phyloP scores from a whole-genome alignment of 139 green algal genomes.

The Diplosphaera chodatii region DNA sequence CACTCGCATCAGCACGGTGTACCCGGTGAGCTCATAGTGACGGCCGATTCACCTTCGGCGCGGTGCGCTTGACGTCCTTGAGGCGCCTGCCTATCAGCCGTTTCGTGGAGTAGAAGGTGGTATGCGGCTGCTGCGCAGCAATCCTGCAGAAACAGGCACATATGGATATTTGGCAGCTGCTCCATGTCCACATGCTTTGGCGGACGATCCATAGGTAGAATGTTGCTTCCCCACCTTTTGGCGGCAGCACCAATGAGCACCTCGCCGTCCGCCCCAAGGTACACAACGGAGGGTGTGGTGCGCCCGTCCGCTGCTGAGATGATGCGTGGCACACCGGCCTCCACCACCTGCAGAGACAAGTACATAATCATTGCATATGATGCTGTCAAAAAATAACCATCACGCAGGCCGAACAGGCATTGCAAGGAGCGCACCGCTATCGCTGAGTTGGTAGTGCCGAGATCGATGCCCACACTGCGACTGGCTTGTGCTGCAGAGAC shows the following conservation, averaged over 20 bases:
- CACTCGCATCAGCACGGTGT: no score
- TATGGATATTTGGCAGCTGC: no score
- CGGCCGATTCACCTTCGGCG: neutral
- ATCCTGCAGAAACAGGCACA: slow-evolving; percentile 20
- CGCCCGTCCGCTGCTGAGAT: slow-evolving; percentile 51
- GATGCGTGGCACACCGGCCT: slow-evolving; percentile 42
- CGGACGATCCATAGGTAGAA: no score
- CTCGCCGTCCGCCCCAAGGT: slow-evolving; percentile 34
- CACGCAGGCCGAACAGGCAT: no score
- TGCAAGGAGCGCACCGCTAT: slow-evolving; percentile 71
- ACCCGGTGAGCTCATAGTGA: no score
- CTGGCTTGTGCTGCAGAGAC: neutral
- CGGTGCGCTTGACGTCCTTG: slow-evolving; percentile 25
- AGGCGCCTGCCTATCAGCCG: slow-evolving; percentile 60
- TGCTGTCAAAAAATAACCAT: no score
- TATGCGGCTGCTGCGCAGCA: slow-evolving; percentile 26
- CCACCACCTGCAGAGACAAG: slow-evolving; percentile 34
- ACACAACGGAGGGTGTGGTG: slow-evolving; percentile 69
- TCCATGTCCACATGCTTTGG: no score
- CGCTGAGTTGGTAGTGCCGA: slow-evolving; percentile 95
- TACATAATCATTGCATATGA: no score
- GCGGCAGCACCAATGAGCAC: slow-evolving; percentile 57
- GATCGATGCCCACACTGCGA: slow-evolving; percentile 85
- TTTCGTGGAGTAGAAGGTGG: slow-evolving; percentile 87
- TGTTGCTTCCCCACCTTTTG: slow-evolving; percentile 23